These are phyloP conservation scores for Pneumocystis canis DNA, from an alignment of 1,139 yeast genomes.

Conservation along the genomic window DNA sequence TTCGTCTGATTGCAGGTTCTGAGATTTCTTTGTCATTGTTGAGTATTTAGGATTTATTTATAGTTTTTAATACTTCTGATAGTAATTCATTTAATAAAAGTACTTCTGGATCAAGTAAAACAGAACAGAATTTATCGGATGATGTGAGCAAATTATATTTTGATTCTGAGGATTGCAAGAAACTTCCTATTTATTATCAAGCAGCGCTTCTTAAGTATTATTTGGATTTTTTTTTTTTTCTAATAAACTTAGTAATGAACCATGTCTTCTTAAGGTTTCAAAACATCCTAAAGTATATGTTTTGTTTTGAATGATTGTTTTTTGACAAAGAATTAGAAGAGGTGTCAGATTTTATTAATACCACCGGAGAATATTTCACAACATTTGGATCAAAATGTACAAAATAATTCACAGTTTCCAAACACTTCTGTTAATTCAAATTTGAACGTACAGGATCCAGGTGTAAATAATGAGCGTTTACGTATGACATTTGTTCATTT, in stretches of 20 bases:
- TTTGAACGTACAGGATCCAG: neutral
- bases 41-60: neutral
- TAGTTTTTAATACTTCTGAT: neutral
- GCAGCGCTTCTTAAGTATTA: neutral
- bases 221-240: neutral
- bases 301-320: neutral
- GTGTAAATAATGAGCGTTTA: neutral
- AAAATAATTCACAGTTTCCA: neutral
- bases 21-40: neutral
- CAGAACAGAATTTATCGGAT: neutral
- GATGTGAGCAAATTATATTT: neutral
- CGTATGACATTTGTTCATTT: neutral
- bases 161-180: neutral
- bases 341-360: neutral
- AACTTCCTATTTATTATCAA: neutral
- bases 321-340: neutral
- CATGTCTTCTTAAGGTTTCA: neutral
- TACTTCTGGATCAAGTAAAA: neutral
- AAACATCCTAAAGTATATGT: neutral
- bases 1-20: neutral
- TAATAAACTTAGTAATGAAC: neutral
- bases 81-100: neutral
- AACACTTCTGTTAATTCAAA: neutral
- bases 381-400: neutral
- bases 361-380: neutral